Evolutionary conservation across 192 early-diverging fungal species (phyloP).

Genomic region (Phlyctochytrium planicorne): DNA sequence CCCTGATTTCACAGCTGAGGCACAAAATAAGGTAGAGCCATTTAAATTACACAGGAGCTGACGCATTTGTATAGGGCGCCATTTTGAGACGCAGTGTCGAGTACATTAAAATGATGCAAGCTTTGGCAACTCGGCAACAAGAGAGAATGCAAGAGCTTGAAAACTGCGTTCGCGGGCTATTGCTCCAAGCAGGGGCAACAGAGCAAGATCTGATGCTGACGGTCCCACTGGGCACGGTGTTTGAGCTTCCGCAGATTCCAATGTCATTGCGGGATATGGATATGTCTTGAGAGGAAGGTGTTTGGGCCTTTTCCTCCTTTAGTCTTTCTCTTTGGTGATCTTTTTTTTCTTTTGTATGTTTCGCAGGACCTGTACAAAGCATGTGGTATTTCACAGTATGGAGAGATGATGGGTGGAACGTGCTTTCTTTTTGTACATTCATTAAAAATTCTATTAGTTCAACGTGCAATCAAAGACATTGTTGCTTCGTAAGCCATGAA

Average conservation of each 20-base stretch:
- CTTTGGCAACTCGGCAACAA: constrained; percentile 60
- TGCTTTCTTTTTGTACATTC: too few species aligned
- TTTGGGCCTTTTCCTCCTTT: too few species aligned
- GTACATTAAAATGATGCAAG: constrained; percentile 81
- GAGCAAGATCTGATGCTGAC: constrained; percentile 48
- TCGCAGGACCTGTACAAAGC: too few species aligned
- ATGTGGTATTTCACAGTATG: too few species aligned
- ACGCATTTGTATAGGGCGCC: constrained; percentile 49
- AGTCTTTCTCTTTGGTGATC: too few species aligned
- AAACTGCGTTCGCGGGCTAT: constrained; percentile 40
- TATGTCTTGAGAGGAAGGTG: too few species aligned
- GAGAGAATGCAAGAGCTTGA: constrained; percentile 75
- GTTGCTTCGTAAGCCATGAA: constrained; percentile 86
- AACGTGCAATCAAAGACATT: constrained; percentile 55
- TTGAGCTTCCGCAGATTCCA: constrained; percentile 39
- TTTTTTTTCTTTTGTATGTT: too few species aligned
- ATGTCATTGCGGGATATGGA: background rate
- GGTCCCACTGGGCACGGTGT: constrained; percentile 44
- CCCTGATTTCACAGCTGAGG: constrained; percentile 66
- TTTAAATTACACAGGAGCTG: background rate
- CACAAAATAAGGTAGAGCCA: constrained; percentile 64
- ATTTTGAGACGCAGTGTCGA: constrained; percentile 93
- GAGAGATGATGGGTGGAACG: too few species aligned
- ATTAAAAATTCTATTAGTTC: too few species aligned
- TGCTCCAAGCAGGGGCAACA: constrained; percentile 41